phyloP scores from a whole-genome alignment of 75 land plant species.

The Selaginella tamariscina region DNA sequence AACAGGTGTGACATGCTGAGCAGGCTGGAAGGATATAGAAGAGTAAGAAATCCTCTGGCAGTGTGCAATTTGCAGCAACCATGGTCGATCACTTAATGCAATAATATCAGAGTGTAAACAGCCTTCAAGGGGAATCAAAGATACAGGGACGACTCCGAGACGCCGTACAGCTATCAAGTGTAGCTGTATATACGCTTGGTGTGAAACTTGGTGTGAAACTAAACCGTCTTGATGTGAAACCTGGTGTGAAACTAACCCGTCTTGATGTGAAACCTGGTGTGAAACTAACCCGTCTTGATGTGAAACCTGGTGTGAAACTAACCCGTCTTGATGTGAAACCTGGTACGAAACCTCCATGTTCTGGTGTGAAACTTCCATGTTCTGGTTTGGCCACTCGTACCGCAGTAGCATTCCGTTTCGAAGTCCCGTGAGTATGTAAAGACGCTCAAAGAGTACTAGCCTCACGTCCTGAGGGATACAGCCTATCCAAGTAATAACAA shows the following conservation, averaged over 20 bases:
- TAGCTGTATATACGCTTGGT: constrained; percentile 35
- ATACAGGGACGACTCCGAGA: constrained; percentile 80
- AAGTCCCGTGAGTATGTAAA: constrained; percentile 71
- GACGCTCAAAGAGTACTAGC: constrained; percentile 61
- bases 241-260: too few relatives aligned
- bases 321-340: too few relatives aligned
- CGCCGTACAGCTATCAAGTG: constrained; percentile 81
- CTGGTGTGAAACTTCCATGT: too few relatives aligned
- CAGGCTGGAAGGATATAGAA: constrained; percentile 82
- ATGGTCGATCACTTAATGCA: constrained; percentile 92
- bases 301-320: too few relatives aligned
- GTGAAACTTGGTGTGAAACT: too few relatives aligned
- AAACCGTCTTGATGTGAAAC: too few relatives aligned
- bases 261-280: too few relatives aligned
- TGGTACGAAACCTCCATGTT: too few relatives aligned
- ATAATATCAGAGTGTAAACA: constrained; percentile 60
- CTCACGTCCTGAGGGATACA: constrained; percentile 90
- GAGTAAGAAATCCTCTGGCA: constrained; percentile 72
- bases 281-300: too few relatives aligned
- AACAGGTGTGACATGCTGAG: constrained; percentile 87
- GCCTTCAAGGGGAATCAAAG: constrained; percentile 57
- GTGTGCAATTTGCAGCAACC: constrained; percentile 86
- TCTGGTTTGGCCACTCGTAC: constrained; percentile 66
- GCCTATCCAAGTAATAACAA: too few relatives aligned
- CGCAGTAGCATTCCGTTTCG: constrained; percentile 96